These are phyloP conservation scores for Aspergillus steynii DNA, from an alignment of 495 filamentous ascomycete genomes.

Conservation along the genomic window DNA sequence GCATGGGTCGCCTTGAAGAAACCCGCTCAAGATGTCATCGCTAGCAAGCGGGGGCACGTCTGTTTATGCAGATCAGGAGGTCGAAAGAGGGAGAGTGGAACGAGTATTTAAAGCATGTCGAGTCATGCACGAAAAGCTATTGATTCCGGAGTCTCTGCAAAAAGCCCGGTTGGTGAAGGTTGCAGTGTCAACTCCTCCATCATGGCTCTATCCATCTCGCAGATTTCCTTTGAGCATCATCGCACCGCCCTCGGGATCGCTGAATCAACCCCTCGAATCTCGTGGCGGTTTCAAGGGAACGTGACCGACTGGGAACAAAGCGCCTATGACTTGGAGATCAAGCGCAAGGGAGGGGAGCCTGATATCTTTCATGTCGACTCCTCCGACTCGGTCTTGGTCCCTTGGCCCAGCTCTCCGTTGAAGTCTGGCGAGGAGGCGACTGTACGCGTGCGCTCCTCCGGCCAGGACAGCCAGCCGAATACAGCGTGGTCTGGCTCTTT, in stretches of 20 bases:
- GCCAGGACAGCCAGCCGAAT: background rate
- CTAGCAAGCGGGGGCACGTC: too few relatives aligned
- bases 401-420: slow-evolving; percentile 13
- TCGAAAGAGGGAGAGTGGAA: background rate
- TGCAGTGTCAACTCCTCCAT: background rate
- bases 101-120: background rate
- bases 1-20: too few relatives aligned
- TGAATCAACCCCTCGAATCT: slow-evolving; percentile 15
- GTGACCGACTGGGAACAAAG: slow-evolving; percentile 16
- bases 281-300: slow-evolving; percentile 16
- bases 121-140: background rate
- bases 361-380: slow-evolving; percentile 12
- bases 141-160: background rate
- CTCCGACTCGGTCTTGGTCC: slow-evolving; percentile 17
- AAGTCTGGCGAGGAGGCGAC: slow-evolving; percentile 14
- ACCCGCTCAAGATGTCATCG: too few relatives aligned
- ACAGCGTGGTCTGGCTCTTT: slow-evolving; percentile 15
- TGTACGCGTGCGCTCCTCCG: slow-evolving; percentile 14
- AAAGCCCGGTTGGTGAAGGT: background rate
- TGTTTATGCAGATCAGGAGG: background rate
- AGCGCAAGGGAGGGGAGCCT: background rate
- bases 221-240: slow-evolving; percentile 20
- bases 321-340: slow-evolving; percentile 15
- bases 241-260: slow-evolving; percentile 13
- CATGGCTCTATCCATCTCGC: slow-evolving; percentile 19